phyloP scores from a whole-genome alignment of 2,329 filamentous ascomycete genomes.

The Sporothrix pseudoabietina region DNA sequence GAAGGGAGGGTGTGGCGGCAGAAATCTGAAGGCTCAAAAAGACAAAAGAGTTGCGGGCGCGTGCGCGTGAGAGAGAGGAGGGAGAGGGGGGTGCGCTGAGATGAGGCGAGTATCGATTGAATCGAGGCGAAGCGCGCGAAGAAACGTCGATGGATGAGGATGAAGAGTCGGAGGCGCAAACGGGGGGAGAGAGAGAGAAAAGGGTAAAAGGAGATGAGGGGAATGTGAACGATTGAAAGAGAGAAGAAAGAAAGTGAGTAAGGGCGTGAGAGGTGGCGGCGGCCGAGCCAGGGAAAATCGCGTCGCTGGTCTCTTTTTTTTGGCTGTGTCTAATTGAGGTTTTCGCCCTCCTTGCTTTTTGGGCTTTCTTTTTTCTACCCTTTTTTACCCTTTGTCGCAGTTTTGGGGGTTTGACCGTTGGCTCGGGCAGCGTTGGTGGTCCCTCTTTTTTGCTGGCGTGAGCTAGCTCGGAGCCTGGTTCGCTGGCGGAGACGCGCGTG shows the following conservation, averaged over 20 bases:
- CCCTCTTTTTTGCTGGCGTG: neutral
- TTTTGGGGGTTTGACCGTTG: neutral
- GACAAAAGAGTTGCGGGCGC: neutral
- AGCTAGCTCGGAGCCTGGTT: conserved; percentile 4
- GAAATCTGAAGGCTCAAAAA: neutral
- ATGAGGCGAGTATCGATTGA: neutral
- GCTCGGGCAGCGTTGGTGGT: neutral
- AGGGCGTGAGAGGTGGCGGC: conserved; percentile 6
- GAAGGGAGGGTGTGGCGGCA: neutral
- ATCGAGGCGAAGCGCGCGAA: neutral
- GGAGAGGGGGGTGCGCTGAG: neutral
- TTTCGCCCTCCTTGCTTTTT: conserved; percentile 10
- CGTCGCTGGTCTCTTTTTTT: conserved; percentile 18
- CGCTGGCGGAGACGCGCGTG: conserved; percentile 20
- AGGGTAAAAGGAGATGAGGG: neutral
- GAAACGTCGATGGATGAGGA: neutral
- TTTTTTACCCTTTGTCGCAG: neutral
- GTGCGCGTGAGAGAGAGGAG: neutral
- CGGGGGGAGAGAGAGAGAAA: neutral
- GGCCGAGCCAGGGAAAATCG: conserved; percentile 19
- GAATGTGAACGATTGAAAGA: neutral
- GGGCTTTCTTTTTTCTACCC: neutral
- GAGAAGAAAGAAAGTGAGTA: conserved; percentile 15
- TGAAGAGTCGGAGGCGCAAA: neutral
- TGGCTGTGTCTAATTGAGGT: conserved; percentile 14